Base-by-base conservation (phyloP, 1,284 basidiomycete species). In the Erythrobasidium hasegawianum region DNA sequence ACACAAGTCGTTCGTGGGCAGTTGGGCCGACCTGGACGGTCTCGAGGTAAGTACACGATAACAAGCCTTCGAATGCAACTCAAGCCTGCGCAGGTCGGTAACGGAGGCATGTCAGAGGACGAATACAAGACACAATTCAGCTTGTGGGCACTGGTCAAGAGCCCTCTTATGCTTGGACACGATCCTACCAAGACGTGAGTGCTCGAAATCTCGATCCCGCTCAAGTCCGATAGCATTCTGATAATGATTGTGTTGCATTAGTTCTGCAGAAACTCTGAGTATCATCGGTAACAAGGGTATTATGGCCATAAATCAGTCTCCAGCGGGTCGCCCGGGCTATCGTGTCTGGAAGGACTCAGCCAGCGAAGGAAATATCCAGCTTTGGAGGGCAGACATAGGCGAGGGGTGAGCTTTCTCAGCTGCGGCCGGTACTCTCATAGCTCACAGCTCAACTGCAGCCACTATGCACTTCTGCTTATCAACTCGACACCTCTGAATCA, bases 81-180 rank as follows among this genome's bases (percentile, higher is more conserved):
- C 18, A 14, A 24, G 57, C 10, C 58, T 66, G 58, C 57, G 65
- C 11, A 71, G 49, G 70, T 68, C n/a, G 69, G 67, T 16, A 53
- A 61, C 27, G 69, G 69, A 0, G 71, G 67, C 18, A 67, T 75
- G 62, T 71, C 73, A n/a, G 45, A 64, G 22, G 67, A 70, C 33
- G 74, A 75, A 65, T 71, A 76, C 50, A 67, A 62, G 0, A 67
- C 71, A 7, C 75, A 76, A 57, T 75, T 76, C 59, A 70, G 71
- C 8, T 69, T 72, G 43, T 76, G 76, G 75, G 69, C 74, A 7
- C 60, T 74, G 57, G 58, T 72, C 41, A 77, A 77, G 69, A 69
- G 66, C 2, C 72, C 76, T 1, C 65, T 77, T 27, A 75, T 77
- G 52, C 68, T 77, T 22, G 75, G 74, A 16, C 74, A 74, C 40